Base-by-base conservation (phyloP, 2,329 filamentous ascomycete genomes). In the Beauveria caledonica region DNA sequence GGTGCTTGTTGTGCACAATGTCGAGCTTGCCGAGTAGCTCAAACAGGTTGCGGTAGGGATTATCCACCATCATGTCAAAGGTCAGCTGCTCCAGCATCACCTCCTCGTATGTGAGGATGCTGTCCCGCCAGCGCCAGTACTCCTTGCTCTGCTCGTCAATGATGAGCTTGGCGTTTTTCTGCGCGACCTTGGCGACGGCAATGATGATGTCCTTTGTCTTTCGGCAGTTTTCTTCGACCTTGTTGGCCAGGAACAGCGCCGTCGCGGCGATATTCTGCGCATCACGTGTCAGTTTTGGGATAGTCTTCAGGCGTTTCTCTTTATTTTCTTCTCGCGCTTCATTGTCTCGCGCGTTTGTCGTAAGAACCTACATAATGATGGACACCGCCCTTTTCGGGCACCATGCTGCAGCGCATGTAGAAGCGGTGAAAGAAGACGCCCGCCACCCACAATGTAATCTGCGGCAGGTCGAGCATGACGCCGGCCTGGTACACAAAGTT, bases 111-210 rank as follows among this genome's bases (percentile, higher is more conserved):
- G 89, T 87, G 15, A 97, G 78, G 61, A 99, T 96, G 62, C 88
- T 94, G 71, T 99, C 94, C 63, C 92, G 85, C 94, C 94, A 99
- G 69, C 89, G 86, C 94, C 94, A 99, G 72, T 94, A 99, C 70
- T 99, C 94, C 70, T 97, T 97, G 66, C 89, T 95, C 73, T 97
- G 92, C 74, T 97, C 94, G 71, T 99, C 94, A 57, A 97, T 90
- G 58, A 93, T 80, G 62, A 97, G 83, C 68, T 91, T 89, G 1
- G 90, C 81, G 67, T 97, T 93, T 77, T 99, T 97, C 73, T 97
- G 92, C 29, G 93, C 94, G 21, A 97, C 91, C 65, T 93, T 90
- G 62, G 92, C 94, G 68, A 96, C 94, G 1, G 92, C 90, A 36
- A 97, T 88, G 65, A 99, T 93, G 62, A 99, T 82, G 65, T 97